Conservation (phyloP, 176 grass and related monocot species). For the Bonia amplexicaulis region DNA sequence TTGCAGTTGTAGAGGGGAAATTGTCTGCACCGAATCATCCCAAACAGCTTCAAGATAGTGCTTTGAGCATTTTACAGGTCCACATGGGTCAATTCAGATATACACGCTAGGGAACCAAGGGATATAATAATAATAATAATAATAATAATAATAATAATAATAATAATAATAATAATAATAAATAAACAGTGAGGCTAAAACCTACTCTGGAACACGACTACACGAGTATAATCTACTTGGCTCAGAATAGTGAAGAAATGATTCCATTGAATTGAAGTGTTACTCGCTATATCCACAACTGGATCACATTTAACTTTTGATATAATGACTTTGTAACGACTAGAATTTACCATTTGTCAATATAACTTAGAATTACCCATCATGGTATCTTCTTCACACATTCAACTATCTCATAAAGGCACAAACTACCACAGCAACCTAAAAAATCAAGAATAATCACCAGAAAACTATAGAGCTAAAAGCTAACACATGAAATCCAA, state of each 20-base stretch:
- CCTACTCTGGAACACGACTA: not conserved
- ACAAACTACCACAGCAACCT: not conserved
- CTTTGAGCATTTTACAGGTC: not conserved
- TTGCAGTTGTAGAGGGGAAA: not conserved
- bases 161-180: not conserved
- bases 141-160: not conserved
- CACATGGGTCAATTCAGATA: not conserved
- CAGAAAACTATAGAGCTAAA: not conserved
- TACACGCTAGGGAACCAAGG: too few species aligned
- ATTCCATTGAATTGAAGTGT: not conserved
- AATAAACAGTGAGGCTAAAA: not conserved
- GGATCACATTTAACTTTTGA: not conserved
- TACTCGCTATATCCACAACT: not conserved
- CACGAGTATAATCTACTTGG: not conserved
- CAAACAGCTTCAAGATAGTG: not conserved
- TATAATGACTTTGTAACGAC: not conserved
- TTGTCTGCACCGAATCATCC: not conserved
- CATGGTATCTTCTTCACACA: not conserved
- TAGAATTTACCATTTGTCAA: not conserved
- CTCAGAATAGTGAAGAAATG: not conserved
- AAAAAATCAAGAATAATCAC: not conserved
- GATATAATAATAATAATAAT: not conserved
- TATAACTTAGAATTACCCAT: not conserved
- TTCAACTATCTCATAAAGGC: not conserved
- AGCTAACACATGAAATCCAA: slow-evolving; percentile 3